Conservation (phyloP, 208 protist species). For the Lotmaria passim region DNA sequence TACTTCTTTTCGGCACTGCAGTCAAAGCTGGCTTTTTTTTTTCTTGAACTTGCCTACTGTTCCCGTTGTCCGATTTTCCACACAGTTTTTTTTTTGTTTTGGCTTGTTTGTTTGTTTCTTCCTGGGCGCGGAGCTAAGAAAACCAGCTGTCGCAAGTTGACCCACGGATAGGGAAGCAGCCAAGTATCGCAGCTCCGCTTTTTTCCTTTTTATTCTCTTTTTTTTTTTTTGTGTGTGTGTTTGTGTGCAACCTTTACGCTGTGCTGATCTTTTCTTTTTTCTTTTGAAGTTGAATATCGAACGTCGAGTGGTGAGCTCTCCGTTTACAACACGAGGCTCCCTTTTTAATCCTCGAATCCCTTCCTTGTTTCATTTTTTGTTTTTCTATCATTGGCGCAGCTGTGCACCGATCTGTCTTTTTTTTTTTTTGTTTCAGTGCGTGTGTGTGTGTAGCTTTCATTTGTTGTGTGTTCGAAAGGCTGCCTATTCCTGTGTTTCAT, state of each 20-base stretch:
- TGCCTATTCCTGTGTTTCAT: constrained; percentile 1
- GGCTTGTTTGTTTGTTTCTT: too few relatives aligned
- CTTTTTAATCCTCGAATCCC: not conserved
- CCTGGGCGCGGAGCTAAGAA: too few relatives aligned
- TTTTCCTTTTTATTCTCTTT: not conserved
- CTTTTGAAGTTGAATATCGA: not conserved
- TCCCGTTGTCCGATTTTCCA: not conserved
- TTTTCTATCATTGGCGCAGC: not conserved
- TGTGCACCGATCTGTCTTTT: not conserved
- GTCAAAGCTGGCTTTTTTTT: not conserved
- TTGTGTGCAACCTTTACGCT: not conserved
- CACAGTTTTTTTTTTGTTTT: not conserved
- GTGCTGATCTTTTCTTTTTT: not conserved
- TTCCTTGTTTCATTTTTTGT: not conserved
- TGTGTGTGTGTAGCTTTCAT: too few relatives aligned
- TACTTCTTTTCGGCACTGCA: too few relatives aligned
- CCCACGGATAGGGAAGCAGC: too few relatives aligned
- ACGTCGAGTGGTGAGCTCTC: not conserved
- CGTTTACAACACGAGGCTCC: not conserved
- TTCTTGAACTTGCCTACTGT: not conserved
- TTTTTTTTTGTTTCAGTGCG: constrained; percentile 26
- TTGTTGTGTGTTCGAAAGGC: constrained; percentile 5
- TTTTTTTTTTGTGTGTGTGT: not conserved
- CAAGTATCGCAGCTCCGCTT: not conserved
- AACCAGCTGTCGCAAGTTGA: too few relatives aligned